phyloP scores from a whole-genome alignment of 108 stramenopile genomes.

The Skeletonema potamos region DNA sequence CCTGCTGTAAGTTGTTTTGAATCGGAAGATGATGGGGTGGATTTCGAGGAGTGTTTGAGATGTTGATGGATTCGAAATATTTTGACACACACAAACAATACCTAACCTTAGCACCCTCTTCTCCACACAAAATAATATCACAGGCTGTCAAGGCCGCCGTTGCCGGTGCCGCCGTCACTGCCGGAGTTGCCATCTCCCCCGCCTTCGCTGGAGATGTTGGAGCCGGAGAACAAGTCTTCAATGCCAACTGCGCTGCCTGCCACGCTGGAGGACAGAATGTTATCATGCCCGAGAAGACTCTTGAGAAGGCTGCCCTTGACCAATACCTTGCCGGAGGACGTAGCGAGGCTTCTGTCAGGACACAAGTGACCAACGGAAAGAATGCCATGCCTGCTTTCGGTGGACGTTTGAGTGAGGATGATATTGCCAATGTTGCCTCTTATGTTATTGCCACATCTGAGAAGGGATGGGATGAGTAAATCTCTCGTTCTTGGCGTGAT shows the following conservation, averaged over 20 bases:
- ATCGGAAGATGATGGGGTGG: neutral
- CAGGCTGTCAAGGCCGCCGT: conserved; percentile 64
- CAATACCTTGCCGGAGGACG: conserved; percentile 87
- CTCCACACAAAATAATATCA: neutral
- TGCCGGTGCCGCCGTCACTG: conserved; percentile 66
- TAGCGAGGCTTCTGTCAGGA: conserved; percentile 78
- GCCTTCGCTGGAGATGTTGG: conserved; percentile 87
- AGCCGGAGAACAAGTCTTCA: conserved; percentile 87
- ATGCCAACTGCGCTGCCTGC: conserved; percentile 94
- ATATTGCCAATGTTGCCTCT: conserved; percentile 88
- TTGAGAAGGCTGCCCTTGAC: conserved; percentile 91
- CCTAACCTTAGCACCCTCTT: neutral
- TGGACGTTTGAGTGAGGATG: conserved; percentile 88
- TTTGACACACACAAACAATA: neutral
- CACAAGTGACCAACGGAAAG: conserved; percentile 94
- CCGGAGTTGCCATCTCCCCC: conserved; percentile 65
- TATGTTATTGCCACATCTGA: conserved; percentile 86
- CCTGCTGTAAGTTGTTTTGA: conserved; percentile 47
- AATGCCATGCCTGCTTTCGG: conserved; percentile 97
- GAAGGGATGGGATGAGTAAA: conserved; percentile 75
- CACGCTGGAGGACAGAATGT: conserved; percentile 95
- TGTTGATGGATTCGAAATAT: neutral
- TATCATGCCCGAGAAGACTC: conserved; percentile 94
- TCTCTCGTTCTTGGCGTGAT: conserved; percentile 4
- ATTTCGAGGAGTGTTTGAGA: neutral